Conservation (phyloP, 1,284 basidiomycete genomes). For the Trametes hirsuta region DNA sequence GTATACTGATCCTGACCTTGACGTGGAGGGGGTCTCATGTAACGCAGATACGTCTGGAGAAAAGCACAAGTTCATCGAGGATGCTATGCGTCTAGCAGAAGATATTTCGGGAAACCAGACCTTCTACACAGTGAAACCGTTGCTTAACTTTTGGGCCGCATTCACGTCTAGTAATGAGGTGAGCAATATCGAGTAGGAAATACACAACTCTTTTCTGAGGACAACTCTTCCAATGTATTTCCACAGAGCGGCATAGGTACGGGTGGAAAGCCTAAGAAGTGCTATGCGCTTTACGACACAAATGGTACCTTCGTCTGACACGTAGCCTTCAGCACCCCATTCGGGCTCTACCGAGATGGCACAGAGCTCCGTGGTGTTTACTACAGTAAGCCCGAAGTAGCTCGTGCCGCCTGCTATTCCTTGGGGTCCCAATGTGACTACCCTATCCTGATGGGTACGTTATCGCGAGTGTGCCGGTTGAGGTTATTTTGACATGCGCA, state of each 20-base stretch:
- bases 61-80: constrained; percentile 66
- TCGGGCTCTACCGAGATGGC: constrained; percentile 80
- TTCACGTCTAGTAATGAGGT: constrained; percentile 78
- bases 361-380: constrained; percentile 82
- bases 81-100: constrained; percentile 66
- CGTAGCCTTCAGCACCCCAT: constrained; percentile 58
- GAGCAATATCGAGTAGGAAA: not conserved
- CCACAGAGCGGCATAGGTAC: constrained; percentile 77
- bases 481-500: constrained; percentile 1
- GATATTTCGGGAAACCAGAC: constrained; percentile 78
- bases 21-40: not conserved
- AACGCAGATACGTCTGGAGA: constrained; percentile 62
- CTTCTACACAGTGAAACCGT: constrained; percentile 73
- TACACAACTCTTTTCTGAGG: constrained; percentile 2
- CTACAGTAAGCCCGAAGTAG: constrained; percentile 67
- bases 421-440: constrained; percentile 75
- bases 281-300: constrained; percentile 19
- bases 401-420: constrained; percentile 68
- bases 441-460: constrained; percentile 73
- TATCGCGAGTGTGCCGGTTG: not conserved
- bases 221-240: not conserved
- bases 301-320: not conserved
- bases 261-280: constrained; percentile 72
- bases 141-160: constrained; percentile 84
- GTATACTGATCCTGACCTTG: not conserved